Percentiles rank a stretch among this genome's conserved stretches.
These are phyloP conservation scores for Colletotrichum sp. DNA, from an alignment of 2,329 filamentous ascomycete genomes.

Conservation along the genomic window DNA sequence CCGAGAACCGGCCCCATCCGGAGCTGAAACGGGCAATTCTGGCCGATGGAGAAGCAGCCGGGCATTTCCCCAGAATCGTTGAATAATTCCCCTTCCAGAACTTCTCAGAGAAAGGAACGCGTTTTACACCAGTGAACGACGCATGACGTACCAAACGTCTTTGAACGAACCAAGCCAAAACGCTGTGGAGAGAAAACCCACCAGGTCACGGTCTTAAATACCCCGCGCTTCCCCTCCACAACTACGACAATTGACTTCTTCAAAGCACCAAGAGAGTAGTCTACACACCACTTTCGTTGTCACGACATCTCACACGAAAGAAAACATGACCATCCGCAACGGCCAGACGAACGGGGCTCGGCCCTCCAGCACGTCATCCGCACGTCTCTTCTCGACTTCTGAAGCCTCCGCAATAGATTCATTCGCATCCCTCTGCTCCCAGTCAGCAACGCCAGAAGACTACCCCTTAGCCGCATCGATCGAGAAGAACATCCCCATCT, in stretches of 20 bases:
- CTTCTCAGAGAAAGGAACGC: neutral
- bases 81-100: neutral
- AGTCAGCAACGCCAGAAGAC: slow-evolving; percentile 33
- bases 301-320: neutral
- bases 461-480: slow-evolving; percentile 55
- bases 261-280: no score
- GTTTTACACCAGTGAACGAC: neutral
- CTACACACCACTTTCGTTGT: neutral
- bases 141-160: neutral
- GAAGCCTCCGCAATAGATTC: slow-evolving; percentile 42
- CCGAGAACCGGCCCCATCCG: neutral
- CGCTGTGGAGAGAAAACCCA: neutral
- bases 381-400: slow-evolving; percentile 28
- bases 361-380: neutral
- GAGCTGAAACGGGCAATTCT: slow-evolving; percentile 6
- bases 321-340: neutral
- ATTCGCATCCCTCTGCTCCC: slow-evolving; percentile 50
- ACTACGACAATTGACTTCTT: neutral
- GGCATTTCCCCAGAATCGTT: neutral
- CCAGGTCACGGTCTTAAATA: neutral
- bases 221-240: neutral
- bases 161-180: neutral
- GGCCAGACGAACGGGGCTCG: neutral
- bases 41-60: neutral
- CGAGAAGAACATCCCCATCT: slow-evolving; percentile 60